Base-by-base conservation (phyloP, 257 asterid genomes). In the Forsythia viridissima region DNA sequence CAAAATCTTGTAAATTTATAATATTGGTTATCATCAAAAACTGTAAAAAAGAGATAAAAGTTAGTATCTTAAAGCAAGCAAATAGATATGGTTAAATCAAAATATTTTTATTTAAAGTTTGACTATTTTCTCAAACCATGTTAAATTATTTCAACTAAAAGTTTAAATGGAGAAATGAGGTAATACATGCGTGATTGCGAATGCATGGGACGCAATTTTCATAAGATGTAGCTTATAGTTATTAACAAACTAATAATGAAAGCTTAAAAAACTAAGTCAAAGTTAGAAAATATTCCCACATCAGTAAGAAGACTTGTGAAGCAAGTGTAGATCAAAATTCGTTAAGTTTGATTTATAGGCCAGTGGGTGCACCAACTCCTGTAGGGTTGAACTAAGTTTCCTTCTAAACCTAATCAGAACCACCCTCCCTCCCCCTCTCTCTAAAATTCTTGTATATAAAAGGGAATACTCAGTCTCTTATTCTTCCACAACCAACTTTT, bases 281-380 rank as follows among this genome's bases (percentile, higher is more conserved):
- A 11, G 72, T 75, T 76, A 30, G 66, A 46, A 63, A 81, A 77
- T 9, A 46, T 46, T 44, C 71, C 71, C 24, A 80, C 57, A 71
- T 61, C 36, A 79, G 39, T 44, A 79, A 70, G 48, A 80, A 80
- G 85, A 82, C 88, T 82, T 90, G 74, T 55, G 72, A 81, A 77
- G 63, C 10, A 92, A 91, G 92, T 80, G 82, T 76, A 36, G 77
- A 75, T 78, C 72, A 63, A 83, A 73, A 30, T 72, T 24, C 34
- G 51, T 82, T 82, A 75, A 79, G 81, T 85, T 75, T 79, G 82
- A 77, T 83, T 84, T 81, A 82, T 77, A 57, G 83, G 76, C 85
- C 82, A 93, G 96, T 90, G 89, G 97, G 90, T 93, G 91, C 89
- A 91, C 87, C 97, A 84, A 90, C 94, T 84, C 61, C 11, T 65